Evolutionary conservation across 176 grass and related monocot species (phyloP), one percentile per base, ranked within the genome.

Genomic region (Typha latifolia): DNA sequence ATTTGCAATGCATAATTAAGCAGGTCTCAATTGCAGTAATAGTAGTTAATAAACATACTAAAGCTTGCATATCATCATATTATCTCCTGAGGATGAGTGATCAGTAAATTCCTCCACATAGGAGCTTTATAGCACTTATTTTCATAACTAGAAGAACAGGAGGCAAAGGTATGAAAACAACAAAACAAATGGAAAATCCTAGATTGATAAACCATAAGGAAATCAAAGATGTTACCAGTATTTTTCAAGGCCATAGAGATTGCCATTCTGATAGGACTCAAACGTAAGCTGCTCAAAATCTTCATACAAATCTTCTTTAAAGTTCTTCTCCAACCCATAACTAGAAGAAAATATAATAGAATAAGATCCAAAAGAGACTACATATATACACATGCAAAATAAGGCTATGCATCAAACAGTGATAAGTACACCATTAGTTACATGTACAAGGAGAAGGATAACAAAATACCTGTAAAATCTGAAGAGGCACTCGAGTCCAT

Each of bases 191-290:
- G 37, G 8, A 5, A 52, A 72, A 82, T 29, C 27, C 27, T 29
- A 29, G 27, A 29, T 2, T 29, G 27, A 70, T 32, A 59, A 63
- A 62, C 64, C 68, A 18, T 49, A 65, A 66, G 32, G 56, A 19
- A 12, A n/a, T 10, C 19, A 71, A 24, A 66, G 5, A 12, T 59
- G 51, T 74, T 94, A 99, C 95, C 95, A 99, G 82, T 99, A 99
- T 83, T 99, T 99, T 80, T 99, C 95, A 29, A 99, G 86, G 14
- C 95, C 95, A 77, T 99, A 99, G 53, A 99, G 79, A 85, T 90
- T 84, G 2, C 95, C 89, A 55, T 87, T 99, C 37, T 63, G 55
- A 59, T 94, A 93, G 68, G 81, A 99, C 12, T 90, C 81, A 0
- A 94, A 74, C 7, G 86, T 83, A 71, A 94, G 71, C 53, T 87